A percentile compares a stretch with the other conserved stretches of the same genome.
phyloP scores from a whole-genome alignment of 1,284 basidiomycete species.

The Ustilago sp. region DNA sequence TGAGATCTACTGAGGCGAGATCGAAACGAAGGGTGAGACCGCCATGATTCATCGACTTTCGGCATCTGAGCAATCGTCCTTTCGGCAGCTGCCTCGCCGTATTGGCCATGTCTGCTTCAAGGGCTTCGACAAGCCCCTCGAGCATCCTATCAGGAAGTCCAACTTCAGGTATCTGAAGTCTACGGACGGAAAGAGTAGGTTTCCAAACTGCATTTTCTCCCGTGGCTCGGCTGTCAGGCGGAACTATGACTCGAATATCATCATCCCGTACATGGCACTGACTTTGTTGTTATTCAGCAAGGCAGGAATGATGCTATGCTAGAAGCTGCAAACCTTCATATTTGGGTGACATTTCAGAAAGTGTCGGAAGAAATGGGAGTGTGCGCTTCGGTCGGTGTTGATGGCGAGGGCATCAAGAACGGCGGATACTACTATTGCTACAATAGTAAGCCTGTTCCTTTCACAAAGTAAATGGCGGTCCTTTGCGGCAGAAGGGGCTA shows the following conservation, averaged over 20 bases:
- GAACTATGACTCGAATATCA: too few relatives aligned
- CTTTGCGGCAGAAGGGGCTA: not conserved
- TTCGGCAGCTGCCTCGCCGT: not conserved
- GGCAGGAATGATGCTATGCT: not conserved
- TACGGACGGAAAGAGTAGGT: constrained; percentile 1
- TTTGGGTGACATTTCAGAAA: not conserved
- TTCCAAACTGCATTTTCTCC: not conserved
- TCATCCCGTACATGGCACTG: not conserved
- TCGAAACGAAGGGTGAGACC: not conserved
- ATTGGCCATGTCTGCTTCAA: constrained; percentile 2
- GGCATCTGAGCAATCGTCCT: too few relatives aligned
- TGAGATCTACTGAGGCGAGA: not conserved
- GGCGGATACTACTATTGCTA: not conserved
- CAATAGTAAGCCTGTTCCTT: constrained; percentile 5
- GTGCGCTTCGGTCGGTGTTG: not conserved
- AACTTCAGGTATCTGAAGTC: constrained; percentile 7
- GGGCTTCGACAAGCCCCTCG: not conserved
- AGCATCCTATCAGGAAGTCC: not conserved
- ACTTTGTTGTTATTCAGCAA: constrained; percentile 1
- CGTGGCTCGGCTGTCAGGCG: not conserved
- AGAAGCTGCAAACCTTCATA: not conserved
- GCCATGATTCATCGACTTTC: too few relatives aligned
- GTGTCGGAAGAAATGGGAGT: not conserved
- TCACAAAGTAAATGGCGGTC: not conserved
- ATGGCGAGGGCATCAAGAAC: not conserved